Evolutionary conservation across 2,329 filamentous ascomycete species (phyloP).

Genomic region (Sporothrix protearum): DNA sequence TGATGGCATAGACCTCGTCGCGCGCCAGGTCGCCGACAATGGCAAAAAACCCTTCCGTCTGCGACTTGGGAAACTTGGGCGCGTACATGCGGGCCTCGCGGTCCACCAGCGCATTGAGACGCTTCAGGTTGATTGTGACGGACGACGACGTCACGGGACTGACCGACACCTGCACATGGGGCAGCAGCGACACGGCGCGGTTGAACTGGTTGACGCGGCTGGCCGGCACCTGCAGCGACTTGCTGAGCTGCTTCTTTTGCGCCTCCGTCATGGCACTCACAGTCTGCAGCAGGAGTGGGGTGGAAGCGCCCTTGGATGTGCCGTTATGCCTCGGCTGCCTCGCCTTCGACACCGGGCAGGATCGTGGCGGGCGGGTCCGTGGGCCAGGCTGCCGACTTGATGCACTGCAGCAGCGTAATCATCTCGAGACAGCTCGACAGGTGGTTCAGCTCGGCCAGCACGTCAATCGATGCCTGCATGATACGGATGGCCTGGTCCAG

Average conservation of each 20-base stretch:
- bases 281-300: conserved; percentile 43
- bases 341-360: conserved; percentile 63
- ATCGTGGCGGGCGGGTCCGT: conserved; percentile 74
- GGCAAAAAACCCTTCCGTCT: conserved; percentile 91
- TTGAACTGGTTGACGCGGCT: conserved; percentile 46
- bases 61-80: conserved; percentile 86
- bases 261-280: conserved; percentile 38
- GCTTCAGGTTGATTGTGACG: conserved; percentile 60
- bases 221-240: conserved; percentile 49
- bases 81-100: conserved; percentile 75
- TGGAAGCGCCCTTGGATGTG: background rate
- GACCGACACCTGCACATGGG: conserved; percentile 62
- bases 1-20: conserved; percentile 81
- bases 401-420: conserved; percentile 80
- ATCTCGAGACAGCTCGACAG: conserved; percentile 74
- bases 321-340: conserved; percentile 7
- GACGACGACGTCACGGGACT: conserved; percentile 57
- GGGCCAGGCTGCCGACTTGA: conserved; percentile 92
- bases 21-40: conserved; percentile 63
- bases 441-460: conserved; percentile 84
- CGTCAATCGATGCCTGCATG: conserved; percentile 90
- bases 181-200: conserved; percentile 63
- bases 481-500: conserved; percentile 96
- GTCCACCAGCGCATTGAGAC: conserved; percentile 63
- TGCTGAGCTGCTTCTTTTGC: conserved; percentile 45